Conservation (phyloP, 208 protist genomes). For the Trypanosoma vivax region DNA sequence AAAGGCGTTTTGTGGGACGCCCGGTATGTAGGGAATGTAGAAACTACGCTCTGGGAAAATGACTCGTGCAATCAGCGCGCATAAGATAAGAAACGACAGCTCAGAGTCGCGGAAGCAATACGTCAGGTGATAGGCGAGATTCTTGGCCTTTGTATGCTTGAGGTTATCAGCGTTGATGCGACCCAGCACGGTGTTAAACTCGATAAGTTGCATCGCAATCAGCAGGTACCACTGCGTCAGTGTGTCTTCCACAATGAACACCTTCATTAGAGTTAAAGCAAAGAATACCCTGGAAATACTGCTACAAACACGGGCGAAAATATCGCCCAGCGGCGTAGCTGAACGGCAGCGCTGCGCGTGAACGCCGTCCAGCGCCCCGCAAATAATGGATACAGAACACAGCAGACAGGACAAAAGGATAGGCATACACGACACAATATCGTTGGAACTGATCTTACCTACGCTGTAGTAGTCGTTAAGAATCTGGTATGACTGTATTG, state of each 20-base stretch:
- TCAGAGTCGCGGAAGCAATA: slow-evolving; percentile 80
- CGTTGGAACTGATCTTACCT: not conserved
- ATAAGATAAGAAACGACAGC: slow-evolving; percentile 62
- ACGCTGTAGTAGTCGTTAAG: slow-evolving; percentile 60
- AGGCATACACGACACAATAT: slow-evolving; percentile 44
- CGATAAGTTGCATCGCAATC: slow-evolving; percentile 66
- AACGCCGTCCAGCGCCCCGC: slow-evolving; percentile 73
- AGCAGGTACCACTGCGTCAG: slow-evolving; percentile 73
- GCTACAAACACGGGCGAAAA: slow-evolving; percentile 77
- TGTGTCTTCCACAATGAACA: slow-evolving; percentile 55
- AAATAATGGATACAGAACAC: slow-evolving; percentile 54
- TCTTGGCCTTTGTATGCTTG: slow-evolving; percentile 70
- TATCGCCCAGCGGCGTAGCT: slow-evolving; percentile 79
- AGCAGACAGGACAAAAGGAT: slow-evolving; percentile 59
- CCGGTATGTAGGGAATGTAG: not conserved
- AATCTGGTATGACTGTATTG: slow-evolving; percentile 83
- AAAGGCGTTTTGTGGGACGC: slow-evolving; percentile 31
- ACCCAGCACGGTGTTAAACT: slow-evolving; percentile 80
- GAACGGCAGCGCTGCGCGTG: slow-evolving; percentile 73
- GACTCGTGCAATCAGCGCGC: slow-evolving; percentile 53
- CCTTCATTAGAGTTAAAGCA: slow-evolving; percentile 69
- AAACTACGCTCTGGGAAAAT: slow-evolving; percentile 21
- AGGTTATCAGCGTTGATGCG: slow-evolving; percentile 80
- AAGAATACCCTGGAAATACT: slow-evolving; percentile 78
- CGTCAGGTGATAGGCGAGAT: slow-evolving; percentile 60